Evolutionary conservation across 2,329 filamentous ascomycete genomes (phyloP).

Genomic region (Stemphylium lycopersici): DNA sequence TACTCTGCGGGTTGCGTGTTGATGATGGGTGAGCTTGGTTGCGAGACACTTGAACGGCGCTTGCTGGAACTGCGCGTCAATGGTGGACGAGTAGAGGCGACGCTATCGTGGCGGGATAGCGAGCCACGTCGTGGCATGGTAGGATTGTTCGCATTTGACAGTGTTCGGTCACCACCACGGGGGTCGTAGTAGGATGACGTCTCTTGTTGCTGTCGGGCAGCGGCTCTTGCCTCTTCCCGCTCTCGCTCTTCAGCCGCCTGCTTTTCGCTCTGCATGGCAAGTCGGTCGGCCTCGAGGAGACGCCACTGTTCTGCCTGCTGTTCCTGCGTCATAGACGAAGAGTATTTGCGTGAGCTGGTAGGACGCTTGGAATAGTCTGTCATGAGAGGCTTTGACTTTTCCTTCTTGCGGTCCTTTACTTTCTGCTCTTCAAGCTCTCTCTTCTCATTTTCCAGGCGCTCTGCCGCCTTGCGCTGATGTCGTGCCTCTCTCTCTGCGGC

Average conservation of each 20-base stretch:
- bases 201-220: slow-evolving; percentile 31
- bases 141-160: slow-evolving; percentile 25
- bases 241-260: slow-evolving; percentile 31
- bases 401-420: slow-evolving; percentile 24
- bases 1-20: slow-evolving; percentile 23
- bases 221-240: slow-evolving; percentile 29
- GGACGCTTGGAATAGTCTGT: slow-evolving; percentile 24
- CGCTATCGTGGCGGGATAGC: slow-evolving; percentile 28
- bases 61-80: slow-evolving; percentile 25
- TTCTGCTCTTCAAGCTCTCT: slow-evolving; percentile 12
- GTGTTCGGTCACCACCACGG: slow-evolving; percentile 20
- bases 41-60: slow-evolving; percentile 32
- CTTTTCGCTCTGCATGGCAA: slow-evolving; percentile 32
- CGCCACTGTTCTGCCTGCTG: slow-evolving; percentile 22
- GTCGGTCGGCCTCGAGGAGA: slow-evolving; percentile 28
- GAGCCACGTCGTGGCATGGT: slow-evolving; percentile 21
- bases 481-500: slow-evolving; percentile 25
- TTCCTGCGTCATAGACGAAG: slow-evolving; percentile 25
- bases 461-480: slow-evolving; percentile 24
- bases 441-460: slow-evolving; percentile 21
- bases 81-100: slow-evolving; percentile 22
- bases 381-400: slow-evolving; percentile 24
- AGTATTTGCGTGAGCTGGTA: slow-evolving; percentile 25
- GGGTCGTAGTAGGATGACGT: slow-evolving; percentile 32
- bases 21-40: slow-evolving; percentile 25